Base-by-base conservation (phyloP, 192 early-diverging fungal genomes). In the Rhizoclosmatium globosum region DNA sequence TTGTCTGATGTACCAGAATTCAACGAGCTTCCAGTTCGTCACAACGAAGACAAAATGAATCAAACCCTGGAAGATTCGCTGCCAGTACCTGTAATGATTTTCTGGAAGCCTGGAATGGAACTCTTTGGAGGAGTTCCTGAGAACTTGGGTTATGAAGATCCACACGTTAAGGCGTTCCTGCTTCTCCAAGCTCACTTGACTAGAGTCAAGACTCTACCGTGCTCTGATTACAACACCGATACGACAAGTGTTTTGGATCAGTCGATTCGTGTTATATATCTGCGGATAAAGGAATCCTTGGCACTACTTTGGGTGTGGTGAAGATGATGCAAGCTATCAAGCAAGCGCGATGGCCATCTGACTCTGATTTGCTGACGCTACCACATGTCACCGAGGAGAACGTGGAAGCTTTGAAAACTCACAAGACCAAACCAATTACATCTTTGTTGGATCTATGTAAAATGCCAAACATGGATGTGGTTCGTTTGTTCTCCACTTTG, bases 41-140 rank as follows among this genome's bases (percentile, higher is more conserved):
- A 97, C 79, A 96, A 98, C 81, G 98, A 99, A 76, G 96, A 99
- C 81, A 66, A 94, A 53, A 83, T 95, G 64, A 97, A 98, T 85
- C 86, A 87, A 46, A 93, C 95, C 62, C 84, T 98, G 17, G 94
- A 95, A 74, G 87, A 88, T 44, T 77, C 86, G 42, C 79, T 97
- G 19, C 94, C 93, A 0, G 87, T 91, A 71, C 81, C 91, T 3
- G 87, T 96, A 11, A 83, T 86, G 17, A 78, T 82, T 13, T 71
- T 43, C 45, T 71, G 68, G 77, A 47, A 23, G 21, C 61, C 74
- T 44, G 74, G 76, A 41, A 67, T 64, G 67, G 42, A 68, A n/a
- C 48, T 66, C 6, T 82, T 79, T 82, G 80, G 83, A 3, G 83
- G 83, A 7, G 21, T 76, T 62, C 81, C 76, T 3, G 56, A 21